Evolutionary conservation across 1,284 basidiomycete species (phyloP), one percentile per base, ranked within the genome.

Genomic region (Phellinidium pouzarii): DNA sequence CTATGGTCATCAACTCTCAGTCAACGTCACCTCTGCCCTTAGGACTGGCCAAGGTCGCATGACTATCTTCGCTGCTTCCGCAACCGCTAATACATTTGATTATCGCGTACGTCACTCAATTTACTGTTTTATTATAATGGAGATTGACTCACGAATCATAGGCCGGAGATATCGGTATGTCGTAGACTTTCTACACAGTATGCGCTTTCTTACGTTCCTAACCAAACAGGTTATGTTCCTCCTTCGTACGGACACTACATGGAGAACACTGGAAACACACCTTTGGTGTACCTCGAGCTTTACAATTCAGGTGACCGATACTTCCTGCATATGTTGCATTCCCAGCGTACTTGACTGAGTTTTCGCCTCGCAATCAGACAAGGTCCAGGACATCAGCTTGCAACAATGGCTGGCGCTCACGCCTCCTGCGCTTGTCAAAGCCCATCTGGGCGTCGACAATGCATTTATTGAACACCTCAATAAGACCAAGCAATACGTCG

Each of bases 341-440:
- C 11, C 29, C 29, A 6, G n/a, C n/a, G n/a, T n/a, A n/a, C n/a
- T n/a, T n/a, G n/a, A n/a, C n/a, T n/a, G n/a, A n/a, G 23, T n/a
- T 40, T 14, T 29, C 17, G 20, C 11, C 50, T 38, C 20, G 34
- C 22, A 37, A 3, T 23, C 23, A 79, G 80, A 77, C 52, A 67
- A 64, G 51, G 81, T 79, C 66, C 71, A 83, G 59, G 84, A 87
- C 62, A 71, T 86, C 58, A 84, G 80, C 60, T 67, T 85, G 53
- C 75, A 73, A 59, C 78, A 82, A 76, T 86, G 82, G 83, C 70
- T 86, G 14, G 82, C 82, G 1, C 67, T 84, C 54, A 81, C 78
- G 2, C 82, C 82, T 7, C 77, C 79, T 1, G 72, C 72, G 27
- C 65, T 84, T 29, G 81, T 83, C 36, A 78, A 84, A 62, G 79